Conservation (phyloP, 2,329 filamentous ascomycete species). For the Arthrobotrys musiformis region DNA sequence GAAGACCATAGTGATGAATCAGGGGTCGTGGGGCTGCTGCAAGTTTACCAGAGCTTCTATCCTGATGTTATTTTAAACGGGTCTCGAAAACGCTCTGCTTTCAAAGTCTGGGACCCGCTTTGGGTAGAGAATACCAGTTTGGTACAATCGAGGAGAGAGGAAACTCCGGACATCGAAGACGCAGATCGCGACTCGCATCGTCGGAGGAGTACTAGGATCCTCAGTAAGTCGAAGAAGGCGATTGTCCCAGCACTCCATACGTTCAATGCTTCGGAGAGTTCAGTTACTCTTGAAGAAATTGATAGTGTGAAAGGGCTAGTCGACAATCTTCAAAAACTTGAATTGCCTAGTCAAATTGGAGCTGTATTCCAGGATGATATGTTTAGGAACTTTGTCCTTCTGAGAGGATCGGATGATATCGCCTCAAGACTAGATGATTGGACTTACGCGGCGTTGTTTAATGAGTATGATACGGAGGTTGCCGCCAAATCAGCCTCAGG, state of each 20-base stretch:
- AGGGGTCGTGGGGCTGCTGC: slow-evolving; percentile 76
- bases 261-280: slow-evolving; percentile 69
- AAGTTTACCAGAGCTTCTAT: slow-evolving; percentile 91
- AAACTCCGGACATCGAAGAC: slow-evolving; percentile 1
- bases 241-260: slow-evolving; percentile 78
- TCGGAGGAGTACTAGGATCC: slow-evolving; percentile 49
- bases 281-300: slow-evolving; percentile 79
- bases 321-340: slow-evolving; percentile 78
- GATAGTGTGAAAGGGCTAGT: slow-evolving; percentile 77
- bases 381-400: slow-evolving; percentile 79
- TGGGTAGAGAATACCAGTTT: slow-evolving; percentile 40
- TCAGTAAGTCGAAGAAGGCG: slow-evolving; percentile 66
- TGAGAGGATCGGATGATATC: slow-evolving; percentile 62
- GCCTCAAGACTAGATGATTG: slow-evolving; percentile 32
- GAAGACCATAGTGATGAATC: slow-evolving; percentile 76
- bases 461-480: slow-evolving; percentile 65
- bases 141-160: slow-evolving; percentile 31
- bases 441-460: slow-evolving; percentile 47
- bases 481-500: slow-evolving; percentile 67
- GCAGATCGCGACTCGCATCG: neutral
- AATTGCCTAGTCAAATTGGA: slow-evolving; percentile 82
- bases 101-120: slow-evolving; percentile 44
- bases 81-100: slow-evolving; percentile 36
- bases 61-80: slow-evolving; percentile 82
- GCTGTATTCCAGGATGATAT: slow-evolving; percentile 80